Conservation (phyloP, 2,329 filamentous ascomycete species). For the Cercospora zeae-maydis region DNA sequence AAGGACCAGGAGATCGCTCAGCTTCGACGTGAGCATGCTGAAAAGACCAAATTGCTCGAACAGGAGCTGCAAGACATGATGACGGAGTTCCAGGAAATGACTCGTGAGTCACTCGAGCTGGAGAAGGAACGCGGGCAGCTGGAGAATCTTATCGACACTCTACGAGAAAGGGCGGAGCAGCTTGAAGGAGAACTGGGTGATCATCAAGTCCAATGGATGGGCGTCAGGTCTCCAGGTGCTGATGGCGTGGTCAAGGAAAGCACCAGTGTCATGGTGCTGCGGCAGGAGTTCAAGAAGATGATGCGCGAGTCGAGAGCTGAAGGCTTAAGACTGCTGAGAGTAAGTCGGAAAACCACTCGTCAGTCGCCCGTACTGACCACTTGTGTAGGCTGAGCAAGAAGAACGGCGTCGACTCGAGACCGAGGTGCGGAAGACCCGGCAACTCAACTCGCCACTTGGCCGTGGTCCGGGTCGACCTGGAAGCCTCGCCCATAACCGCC, state of each 20-base stretch:
- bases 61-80: conserved; percentile 65
- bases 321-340: conserved; percentile 61
- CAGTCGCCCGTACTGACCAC: conserved; percentile 25
- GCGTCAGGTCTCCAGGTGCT: conserved; percentile 52
- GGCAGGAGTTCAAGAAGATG: conserved; percentile 77
- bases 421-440: conserved; percentile 54
- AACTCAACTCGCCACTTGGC: conserved; percentile 34
- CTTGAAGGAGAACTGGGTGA: conserved; percentile 64
- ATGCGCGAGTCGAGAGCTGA: conserved; percentile 69
- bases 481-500: conserved; percentile 15
- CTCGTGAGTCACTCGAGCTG: conserved; percentile 65
- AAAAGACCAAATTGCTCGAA: conserved; percentile 51
- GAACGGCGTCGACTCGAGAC: conserved; percentile 65
- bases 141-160: conserved; percentile 60
- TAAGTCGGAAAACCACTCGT: conserved; percentile 41
- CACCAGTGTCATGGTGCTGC: conserved; percentile 65
- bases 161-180: conserved; percentile 61
- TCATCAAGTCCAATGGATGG: conserved; percentile 64
- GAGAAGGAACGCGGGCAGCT: conserved; percentile 67
- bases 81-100: conserved; percentile 66
- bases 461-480: conserved; percentile 14
- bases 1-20: conserved; percentile 46
- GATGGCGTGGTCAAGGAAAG: conserved; percentile 45
- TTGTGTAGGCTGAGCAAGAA: conserved; percentile 63
- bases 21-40: conserved; percentile 24